A percentile compares a stretch with the other conserved stretches of the same genome.
Conservation (phyloP, 805 yeast species). For the Saturnispora gosingensis region DNA sequence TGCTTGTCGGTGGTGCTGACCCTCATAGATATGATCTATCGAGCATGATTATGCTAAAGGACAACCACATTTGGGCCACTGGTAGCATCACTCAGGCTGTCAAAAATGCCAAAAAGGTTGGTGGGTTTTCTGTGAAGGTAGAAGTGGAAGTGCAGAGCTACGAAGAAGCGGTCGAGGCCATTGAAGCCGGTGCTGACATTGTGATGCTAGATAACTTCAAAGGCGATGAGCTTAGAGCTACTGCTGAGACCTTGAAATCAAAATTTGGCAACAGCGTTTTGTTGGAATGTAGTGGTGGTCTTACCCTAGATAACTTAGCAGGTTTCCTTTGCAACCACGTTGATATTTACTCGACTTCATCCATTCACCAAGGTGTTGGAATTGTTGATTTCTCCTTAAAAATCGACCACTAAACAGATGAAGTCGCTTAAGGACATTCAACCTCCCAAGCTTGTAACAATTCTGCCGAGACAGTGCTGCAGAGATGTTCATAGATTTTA, state of each 20-base stretch:
- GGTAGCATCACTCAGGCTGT: constrained; percentile 89
- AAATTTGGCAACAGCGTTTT: constrained; percentile 44
- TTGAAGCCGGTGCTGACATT: constrained; percentile 90
- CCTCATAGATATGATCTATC: constrained; percentile 86
- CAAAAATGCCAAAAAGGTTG: constrained; percentile 60
- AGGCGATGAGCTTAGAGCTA: constrained; percentile 52
- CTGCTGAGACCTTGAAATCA: constrained; percentile 53
- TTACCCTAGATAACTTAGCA: constrained; percentile 57
- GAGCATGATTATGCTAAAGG: constrained; percentile 94
- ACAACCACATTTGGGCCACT: constrained; percentile 86
- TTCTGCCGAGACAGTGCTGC: neutral
- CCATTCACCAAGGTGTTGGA: constrained; percentile 86
- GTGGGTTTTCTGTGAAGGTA: constrained; percentile 83
- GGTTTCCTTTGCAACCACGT: constrained; percentile 65
- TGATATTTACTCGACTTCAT: constrained; percentile 84
- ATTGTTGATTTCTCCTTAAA: constrained; percentile 81
- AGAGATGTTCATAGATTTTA: neutral
- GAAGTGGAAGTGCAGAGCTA: constrained; percentile 89
- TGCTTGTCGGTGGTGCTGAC: constrained; percentile 93
- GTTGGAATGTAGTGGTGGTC: constrained; percentile 89
- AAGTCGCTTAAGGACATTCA: neutral
- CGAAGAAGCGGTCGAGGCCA: constrained; percentile 85
- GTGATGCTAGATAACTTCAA: constrained; percentile 88
- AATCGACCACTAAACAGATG: constrained; percentile 27
- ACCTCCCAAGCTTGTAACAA: neutral